phyloP scores from a whole-genome alignment of 371 early-diverging fungal genomes.

The Mortierella sp. region DNA sequence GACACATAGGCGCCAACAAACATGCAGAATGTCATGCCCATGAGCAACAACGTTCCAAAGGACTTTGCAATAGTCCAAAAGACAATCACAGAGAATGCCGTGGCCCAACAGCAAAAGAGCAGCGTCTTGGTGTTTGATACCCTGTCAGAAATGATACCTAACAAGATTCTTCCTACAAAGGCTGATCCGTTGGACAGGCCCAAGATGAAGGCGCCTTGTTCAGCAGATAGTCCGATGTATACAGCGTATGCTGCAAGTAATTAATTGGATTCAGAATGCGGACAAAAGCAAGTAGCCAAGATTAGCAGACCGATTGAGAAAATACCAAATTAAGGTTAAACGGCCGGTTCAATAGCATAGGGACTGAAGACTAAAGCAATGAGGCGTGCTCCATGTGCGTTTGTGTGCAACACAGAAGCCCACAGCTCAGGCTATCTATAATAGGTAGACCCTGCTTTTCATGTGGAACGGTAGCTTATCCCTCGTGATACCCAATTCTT shows the following conservation, averaged over 20 bases:
- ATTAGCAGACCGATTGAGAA: background rate
- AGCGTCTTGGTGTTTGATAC: conserved; percentile 62
- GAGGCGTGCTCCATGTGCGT: too few relatives aligned
- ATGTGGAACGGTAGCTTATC: background rate
- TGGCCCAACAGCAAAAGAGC: conserved; percentile 58
- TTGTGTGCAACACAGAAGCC: too few relatives aligned
- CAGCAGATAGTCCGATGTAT: conserved; percentile 52
- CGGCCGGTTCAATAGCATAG: conserved; percentile 46
- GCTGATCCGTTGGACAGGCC: conserved; percentile 69
- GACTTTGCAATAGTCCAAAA: conserved; percentile 42
- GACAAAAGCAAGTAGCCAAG: conserved; percentile 6
- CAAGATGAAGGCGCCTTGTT: conserved; percentile 63
- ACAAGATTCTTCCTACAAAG: conserved; percentile 63
- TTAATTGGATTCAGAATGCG: background rate
- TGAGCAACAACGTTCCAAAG: conserved; percentile 31
- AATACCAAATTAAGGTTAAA: conserved; percentile 41
- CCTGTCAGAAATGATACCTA: conserved; percentile 64
- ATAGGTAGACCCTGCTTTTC: background rate
- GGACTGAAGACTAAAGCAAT: too few relatives aligned
- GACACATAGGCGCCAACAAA: conserved; percentile 42
- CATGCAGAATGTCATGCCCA: conserved; percentile 39
- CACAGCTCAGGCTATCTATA: too few relatives aligned
- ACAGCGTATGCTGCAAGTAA: conserved; percentile 36
- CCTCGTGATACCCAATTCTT: background rate
- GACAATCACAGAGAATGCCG: conserved; percentile 36